These are phyloP conservation scores for Kondoa malvinella DNA, from an alignment of 768 basidiomycete genomes.

Conservation along the genomic window DNA sequence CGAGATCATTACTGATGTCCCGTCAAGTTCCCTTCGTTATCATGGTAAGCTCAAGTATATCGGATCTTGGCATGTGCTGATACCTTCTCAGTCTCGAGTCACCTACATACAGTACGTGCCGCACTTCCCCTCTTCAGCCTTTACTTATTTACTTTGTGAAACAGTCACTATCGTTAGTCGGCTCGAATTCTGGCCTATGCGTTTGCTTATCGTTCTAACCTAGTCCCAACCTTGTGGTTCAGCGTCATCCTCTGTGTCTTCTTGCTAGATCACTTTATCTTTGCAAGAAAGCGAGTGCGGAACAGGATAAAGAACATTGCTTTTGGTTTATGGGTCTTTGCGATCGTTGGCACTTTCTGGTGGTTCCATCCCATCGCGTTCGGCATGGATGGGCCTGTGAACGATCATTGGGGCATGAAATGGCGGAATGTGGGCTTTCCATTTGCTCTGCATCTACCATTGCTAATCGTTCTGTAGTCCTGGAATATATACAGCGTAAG, in stretches of 20 bases:
- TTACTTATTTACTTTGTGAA: slow-evolving; percentile 34
- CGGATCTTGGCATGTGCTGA: too few relatives aligned
- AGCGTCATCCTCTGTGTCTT: slow-evolving; percentile 80
- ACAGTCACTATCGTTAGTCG: slow-evolving; percentile 70
- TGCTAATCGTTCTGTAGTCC: neutral
- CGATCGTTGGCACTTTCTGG: slow-evolving; percentile 69
- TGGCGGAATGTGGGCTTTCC: slow-evolving; percentile 52
- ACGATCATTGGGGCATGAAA: slow-evolving; percentile 39
- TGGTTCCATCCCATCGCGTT: slow-evolving; percentile 83
- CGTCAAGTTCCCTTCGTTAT: slow-evolving; percentile 75
- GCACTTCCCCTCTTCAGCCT: too few relatives aligned
- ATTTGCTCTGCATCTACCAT: neutral
- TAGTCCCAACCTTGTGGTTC: slow-evolving; percentile 60
- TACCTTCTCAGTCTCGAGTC: slow-evolving; percentile 29
- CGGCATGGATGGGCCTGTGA: slow-evolving; percentile 74
- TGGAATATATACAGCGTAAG: neutral
- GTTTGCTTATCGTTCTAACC: neutral
- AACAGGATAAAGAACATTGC: slow-evolving; percentile 50
- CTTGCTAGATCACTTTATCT: slow-evolving; percentile 80
- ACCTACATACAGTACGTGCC: slow-evolving; percentile 95
- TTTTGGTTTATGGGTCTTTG: slow-evolving; percentile 47
- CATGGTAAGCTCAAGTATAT: slow-evolving; percentile 49
- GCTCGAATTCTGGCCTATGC: too few relatives aligned
- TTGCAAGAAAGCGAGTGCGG: slow-evolving; percentile 51
- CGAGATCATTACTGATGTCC: neutral